Conservation (phyloP, 805 yeast species). For the Candida coquimbonensis region DNA sequence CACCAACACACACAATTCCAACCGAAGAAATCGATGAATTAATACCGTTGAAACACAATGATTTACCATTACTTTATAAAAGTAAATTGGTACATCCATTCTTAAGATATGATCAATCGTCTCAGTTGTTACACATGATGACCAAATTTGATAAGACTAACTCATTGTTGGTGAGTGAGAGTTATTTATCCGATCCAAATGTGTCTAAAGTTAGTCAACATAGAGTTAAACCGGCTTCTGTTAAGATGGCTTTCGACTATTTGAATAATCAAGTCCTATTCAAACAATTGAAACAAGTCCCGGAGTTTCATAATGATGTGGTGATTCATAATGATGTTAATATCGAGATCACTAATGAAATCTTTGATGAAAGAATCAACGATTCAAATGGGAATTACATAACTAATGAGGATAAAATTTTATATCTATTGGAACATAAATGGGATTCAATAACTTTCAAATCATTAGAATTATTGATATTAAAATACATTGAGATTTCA, state of each 20-base stretch:
- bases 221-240: background rate
- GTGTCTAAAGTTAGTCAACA: background rate
- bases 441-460: background rate
- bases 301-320: too few species aligned
- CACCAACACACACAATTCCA: background rate
- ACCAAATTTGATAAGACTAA: background rate
- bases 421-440: constrained; percentile 1
- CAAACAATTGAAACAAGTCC: background rate
- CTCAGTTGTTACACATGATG: background rate
- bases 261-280: background rate
- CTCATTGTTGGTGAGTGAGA: background rate
- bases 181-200: background rate
- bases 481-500: constrained; percentile 1
- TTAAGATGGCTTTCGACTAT: background rate
- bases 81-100: constrained; percentile 1
- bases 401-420: constrained; percentile 7
- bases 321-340: background rate
- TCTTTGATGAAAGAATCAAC: background rate
- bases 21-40: background rate
- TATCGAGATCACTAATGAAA: background rate
- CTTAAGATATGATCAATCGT: background rate
- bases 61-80: background rate
- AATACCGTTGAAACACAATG: background rate
- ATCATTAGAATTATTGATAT: background rate
- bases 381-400: background rate